Evolutionary conservation across 2,329 filamentous ascomycete species (phyloP).

Genomic region (Claviceps maximensis): DNA sequence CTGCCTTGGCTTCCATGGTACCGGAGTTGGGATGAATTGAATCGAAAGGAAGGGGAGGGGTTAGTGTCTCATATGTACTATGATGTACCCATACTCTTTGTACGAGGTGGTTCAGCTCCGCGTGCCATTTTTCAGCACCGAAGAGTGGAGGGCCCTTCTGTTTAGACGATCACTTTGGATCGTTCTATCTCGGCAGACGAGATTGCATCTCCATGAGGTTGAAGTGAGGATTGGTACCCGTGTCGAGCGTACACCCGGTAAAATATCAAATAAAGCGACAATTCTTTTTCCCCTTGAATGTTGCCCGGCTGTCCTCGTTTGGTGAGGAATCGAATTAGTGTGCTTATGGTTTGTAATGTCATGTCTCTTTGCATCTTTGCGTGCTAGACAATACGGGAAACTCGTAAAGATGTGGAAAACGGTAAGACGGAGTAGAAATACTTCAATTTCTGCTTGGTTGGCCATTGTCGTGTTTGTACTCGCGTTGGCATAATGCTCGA

Average conservation of each 20-base stretch:
- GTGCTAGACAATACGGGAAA: background rate
- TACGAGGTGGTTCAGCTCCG: conserved; percentile 49
- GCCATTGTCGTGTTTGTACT: background rate
- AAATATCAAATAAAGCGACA: conserved; percentile 20
- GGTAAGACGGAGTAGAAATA: background rate
- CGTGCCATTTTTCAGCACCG: conserved; percentile 51
- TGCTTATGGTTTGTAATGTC: background rate
- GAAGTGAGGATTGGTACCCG: conserved; percentile 51
- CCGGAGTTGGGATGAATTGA: conserved; percentile 23
- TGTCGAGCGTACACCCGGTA: conserved; percentile 47
- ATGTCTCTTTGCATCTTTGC: background rate
- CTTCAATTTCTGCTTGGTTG: background rate
- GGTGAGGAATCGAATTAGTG: background rate
- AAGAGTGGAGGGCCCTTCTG: conserved; percentile 44
- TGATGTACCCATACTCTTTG: conserved; percentile 24
- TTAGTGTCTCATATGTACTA: conserved; percentile 37
- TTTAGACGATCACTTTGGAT: conserved; percentile 10
- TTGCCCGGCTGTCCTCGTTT: conserved; percentile 1
- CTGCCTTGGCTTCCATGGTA: conserved; percentile 10
- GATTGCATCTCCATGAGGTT: conserved; percentile 51
- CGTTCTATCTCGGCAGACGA: conserved; percentile 14
- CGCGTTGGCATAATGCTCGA: background rate
- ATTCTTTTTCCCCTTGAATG: background rate
- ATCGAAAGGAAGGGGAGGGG: conserved; percentile 16
- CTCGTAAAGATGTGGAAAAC: background rate